Evolutionary conservation across 2,329 filamentous ascomycete genomes (phyloP).

Genomic region (Ophiosphaerella korrae): DNA sequence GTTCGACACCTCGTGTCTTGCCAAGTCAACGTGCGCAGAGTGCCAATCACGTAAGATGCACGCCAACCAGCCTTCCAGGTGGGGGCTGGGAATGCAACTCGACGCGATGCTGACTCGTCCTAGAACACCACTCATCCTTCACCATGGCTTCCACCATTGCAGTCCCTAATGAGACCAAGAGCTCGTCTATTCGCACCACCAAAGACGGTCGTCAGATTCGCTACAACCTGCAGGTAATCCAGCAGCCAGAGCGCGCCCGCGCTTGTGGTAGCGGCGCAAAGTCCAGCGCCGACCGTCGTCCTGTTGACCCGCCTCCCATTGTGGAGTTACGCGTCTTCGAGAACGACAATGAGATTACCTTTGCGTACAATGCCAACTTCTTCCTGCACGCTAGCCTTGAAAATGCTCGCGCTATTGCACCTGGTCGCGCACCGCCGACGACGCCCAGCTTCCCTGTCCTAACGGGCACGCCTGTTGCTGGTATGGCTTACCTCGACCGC

Average conservation of each 20-base stretch:
- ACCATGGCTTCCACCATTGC: constrained; percentile 51
- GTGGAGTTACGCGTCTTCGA: constrained; percentile 88
- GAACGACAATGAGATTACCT: constrained; percentile 72
- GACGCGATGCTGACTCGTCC: constrained; percentile 19
- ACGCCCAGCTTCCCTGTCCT: constrained; percentile 79
- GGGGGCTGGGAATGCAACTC: constrained; percentile 12
- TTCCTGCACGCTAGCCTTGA: constrained; percentile 92
- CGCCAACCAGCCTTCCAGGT: constrained; percentile 14
- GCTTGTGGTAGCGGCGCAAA: constrained; percentile 96
- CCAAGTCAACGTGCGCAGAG: not conserved
- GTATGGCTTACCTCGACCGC: constrained; percentile 93
- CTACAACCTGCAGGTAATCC: constrained; percentile 84
- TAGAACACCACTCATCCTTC: constrained; percentile 9
- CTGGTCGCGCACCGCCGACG: constrained; percentile 70
- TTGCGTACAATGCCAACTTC: constrained; percentile 94
- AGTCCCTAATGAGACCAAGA: constrained; percentile 62
- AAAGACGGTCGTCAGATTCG: constrained; percentile 77
- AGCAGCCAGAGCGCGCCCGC: constrained; percentile 91
- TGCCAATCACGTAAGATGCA: not conserved
- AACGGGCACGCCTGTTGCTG: constrained; percentile 91
- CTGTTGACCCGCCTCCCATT: constrained; percentile 92
- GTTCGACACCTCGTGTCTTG: constrained; percentile 14
- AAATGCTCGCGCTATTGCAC: constrained; percentile 80
- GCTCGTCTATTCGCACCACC: constrained; percentile 63
- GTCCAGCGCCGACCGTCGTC: constrained; percentile 78